Evolutionary conservation across 2,329 filamentous ascomycete species (phyloP).

Genomic region (Sporothrix pallida): DNA sequence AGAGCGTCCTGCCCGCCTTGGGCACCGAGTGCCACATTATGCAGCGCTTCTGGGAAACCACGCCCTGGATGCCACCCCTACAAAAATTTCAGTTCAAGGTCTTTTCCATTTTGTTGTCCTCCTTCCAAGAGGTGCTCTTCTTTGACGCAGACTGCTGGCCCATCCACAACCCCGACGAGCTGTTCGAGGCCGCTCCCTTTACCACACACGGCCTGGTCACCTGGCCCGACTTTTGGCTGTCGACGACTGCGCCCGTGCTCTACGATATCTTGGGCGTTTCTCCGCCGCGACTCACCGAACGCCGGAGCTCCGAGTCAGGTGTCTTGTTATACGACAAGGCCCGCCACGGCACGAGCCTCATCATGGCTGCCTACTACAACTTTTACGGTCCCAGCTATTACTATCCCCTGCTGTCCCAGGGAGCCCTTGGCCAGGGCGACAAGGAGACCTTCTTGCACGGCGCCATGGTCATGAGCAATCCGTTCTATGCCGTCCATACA

Average conservation of each 20-base stretch:
- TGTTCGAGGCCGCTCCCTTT: slow-evolving; percentile 60
- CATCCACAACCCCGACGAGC: slow-evolving; percentile 44
- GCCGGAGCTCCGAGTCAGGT: slow-evolving; percentile 54
- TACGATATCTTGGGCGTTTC: slow-evolving; percentile 50
- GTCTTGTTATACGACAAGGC: slow-evolving; percentile 56
- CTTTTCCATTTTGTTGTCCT: slow-evolving; percentile 62
- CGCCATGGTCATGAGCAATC: slow-evolving; percentile 49
- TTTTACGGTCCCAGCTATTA: slow-evolving; percentile 58
- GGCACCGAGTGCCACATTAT: slow-evolving; percentile 46
- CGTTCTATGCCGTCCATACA: slow-evolving; percentile 50
- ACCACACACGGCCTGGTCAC: slow-evolving; percentile 58
- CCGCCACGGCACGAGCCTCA: slow-evolving; percentile 52
- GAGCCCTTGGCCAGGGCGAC: slow-evolving; percentile 52
- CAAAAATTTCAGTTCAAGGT: slow-evolving; percentile 62
- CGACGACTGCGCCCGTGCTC: slow-evolving; percentile 51
- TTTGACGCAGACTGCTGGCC: slow-evolving; percentile 65
- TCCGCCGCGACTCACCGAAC: slow-evolving; percentile 43
- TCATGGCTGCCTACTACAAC: slow-evolving; percentile 62
- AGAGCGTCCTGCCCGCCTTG: slow-evolving; percentile 42
- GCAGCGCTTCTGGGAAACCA: slow-evolving; percentile 41
- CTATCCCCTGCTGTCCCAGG: slow-evolving; percentile 56
- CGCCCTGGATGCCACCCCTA: slow-evolving; percentile 38
- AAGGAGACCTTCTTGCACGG: slow-evolving; percentile 57
- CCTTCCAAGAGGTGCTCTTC: slow-evolving; percentile 64
- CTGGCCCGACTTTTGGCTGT: slow-evolving; percentile 62